Conservation (phyloP, 352 stramenopile genomes). For the Globisporangium heterothallicum region DNA sequence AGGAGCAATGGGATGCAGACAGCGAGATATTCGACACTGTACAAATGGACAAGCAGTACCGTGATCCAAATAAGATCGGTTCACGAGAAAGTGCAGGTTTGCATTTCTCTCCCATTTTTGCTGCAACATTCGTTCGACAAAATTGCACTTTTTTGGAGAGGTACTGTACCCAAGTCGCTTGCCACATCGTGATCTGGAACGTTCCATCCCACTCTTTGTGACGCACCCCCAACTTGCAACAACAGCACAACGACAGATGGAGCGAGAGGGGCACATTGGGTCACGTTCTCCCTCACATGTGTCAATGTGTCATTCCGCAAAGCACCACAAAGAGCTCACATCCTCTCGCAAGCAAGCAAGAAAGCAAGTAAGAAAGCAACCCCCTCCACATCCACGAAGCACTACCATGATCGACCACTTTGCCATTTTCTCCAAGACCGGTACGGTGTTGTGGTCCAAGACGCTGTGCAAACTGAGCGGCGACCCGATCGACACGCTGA, state of each 20-base stretch:
- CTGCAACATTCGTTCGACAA: too few relatives aligned
- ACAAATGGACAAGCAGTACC: too few relatives aligned
- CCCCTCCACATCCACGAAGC: background rate
- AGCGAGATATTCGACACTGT: background rate
- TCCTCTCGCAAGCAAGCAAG: too few relatives aligned
- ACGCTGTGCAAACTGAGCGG: conserved; percentile 82
- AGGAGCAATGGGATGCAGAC: background rate
- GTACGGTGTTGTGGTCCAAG: conserved; percentile 87
- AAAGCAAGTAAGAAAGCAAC: conserved; percentile 1
- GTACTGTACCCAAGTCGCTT: conserved; percentile 1
- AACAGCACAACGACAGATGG: background rate
- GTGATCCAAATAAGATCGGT: conserved; percentile 5
- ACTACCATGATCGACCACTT: conserved; percentile 91
- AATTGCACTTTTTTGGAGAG: background rate
- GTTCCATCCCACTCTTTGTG: conserved; percentile 12
- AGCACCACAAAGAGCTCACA: background rate
- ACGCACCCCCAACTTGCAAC: background rate
- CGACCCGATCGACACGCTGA: conserved; percentile 84
- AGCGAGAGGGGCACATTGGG: conserved; percentile 2
- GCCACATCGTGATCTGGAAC: conserved; percentile 14
- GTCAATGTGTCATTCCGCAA: conserved; percentile 4
- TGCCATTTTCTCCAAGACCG: conserved; percentile 89
- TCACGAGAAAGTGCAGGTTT: background rate
- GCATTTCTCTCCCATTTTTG: too few relatives aligned
- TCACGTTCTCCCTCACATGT: too few relatives aligned